Conservation (phyloP, 768 basidiomycete genomes). For the Kwoniella sp. region DNA sequence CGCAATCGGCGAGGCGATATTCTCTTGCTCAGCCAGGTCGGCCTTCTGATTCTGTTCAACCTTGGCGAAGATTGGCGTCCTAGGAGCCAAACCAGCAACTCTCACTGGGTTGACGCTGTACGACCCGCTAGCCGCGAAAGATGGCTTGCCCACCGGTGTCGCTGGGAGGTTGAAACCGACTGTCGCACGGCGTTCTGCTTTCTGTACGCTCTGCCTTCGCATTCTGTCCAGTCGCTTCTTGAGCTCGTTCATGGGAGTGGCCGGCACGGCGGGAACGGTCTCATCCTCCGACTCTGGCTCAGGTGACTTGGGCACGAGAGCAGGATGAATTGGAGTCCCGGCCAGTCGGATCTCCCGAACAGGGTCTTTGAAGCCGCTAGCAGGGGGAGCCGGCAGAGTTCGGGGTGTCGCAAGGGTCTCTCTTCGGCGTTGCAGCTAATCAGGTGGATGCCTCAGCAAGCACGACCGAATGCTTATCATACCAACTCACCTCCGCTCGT, state of each 20-base stretch:
- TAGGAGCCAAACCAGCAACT: neutral
- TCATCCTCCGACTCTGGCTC: neutral
- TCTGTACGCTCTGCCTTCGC: slow-evolving; percentile 28
- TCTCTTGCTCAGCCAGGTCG: neutral
- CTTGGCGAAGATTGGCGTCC: slow-evolving; percentile 15
- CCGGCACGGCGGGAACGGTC: neutral
- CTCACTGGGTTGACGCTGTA: slow-evolving; percentile 13
- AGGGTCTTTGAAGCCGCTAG: slow-evolving; percentile 32
- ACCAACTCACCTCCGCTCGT: slow-evolving; percentile 9
- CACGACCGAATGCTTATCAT: neutral
- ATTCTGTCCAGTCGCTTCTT: slow-evolving; percentile 28
- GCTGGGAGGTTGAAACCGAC: slow-evolving; percentile 37
- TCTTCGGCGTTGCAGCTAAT: slow-evolving; percentile 23
- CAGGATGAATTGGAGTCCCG: slow-evolving; percentile 23
- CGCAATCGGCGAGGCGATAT: too few relatives aligned
- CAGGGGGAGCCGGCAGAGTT: slow-evolving; percentile 34
- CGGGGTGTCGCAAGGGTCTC: slow-evolving; percentile 43
- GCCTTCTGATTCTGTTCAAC: neutral
- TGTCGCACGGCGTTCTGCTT: slow-evolving; percentile 33
- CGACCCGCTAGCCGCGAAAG: slow-evolving; percentile 3
- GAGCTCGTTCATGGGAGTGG: slow-evolving; percentile 23
- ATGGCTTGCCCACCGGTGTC: slow-evolving; percentile 26
- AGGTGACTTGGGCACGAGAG: slow-evolving; percentile 17
- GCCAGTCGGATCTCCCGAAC: slow-evolving; percentile 19
- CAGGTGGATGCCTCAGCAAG: neutral